Evolutionary conservation across 306 rosid species (phyloP), one percentile per base, ranked within the genome.

Genomic region (Prunus salicina): DNA sequence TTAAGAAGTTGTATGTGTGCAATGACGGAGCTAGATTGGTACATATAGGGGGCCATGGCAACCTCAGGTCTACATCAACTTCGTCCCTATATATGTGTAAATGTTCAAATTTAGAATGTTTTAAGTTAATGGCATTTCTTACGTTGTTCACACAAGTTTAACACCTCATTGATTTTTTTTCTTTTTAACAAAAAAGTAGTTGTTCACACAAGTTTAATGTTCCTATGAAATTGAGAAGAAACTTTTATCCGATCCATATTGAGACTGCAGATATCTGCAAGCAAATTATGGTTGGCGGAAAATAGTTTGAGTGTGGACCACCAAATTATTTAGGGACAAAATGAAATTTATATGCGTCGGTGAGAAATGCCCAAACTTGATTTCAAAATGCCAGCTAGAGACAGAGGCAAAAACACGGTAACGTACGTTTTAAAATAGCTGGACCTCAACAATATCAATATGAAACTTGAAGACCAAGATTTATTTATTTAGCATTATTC

Each of bases 331-430:
- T 27, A 0, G n/a, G 66, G 41, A 61, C 66, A 27, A 27, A 61
- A 61, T 28, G 27, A 1, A 25, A 25, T 25, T 25, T 25, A 25
- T 25, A 25, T 30, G 53, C 53, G 53, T 72, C 65, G 53, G 76
- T 57, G 52, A 25, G 15, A 72, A 32, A 38, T 62, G 14, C 41
- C 32, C 15, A 19, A 45, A 38, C 43, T 38, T 56, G 12, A 60
- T 27, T 5, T 56, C 13, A 22, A 60, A 6, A 19, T 64, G 69
- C 34, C 69, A 64, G 67, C 67, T 64, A 32, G 14, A 34, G 25
- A 30, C 3, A 24, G 20, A 27, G 62, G 80, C 52, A n/a, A 58
- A 47, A 77, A 75, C 75, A 51, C 80, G 75, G 75, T 68, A 57
- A 58, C 12, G 61, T 43, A 46, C 8, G 57, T 12, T 16, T 34